A percentile compares a stretch with the other conserved stretches of the same genome.
phyloP scores from a whole-genome alignment of 805 yeast species.

The Saccharomycopsis sp. region DNA sequence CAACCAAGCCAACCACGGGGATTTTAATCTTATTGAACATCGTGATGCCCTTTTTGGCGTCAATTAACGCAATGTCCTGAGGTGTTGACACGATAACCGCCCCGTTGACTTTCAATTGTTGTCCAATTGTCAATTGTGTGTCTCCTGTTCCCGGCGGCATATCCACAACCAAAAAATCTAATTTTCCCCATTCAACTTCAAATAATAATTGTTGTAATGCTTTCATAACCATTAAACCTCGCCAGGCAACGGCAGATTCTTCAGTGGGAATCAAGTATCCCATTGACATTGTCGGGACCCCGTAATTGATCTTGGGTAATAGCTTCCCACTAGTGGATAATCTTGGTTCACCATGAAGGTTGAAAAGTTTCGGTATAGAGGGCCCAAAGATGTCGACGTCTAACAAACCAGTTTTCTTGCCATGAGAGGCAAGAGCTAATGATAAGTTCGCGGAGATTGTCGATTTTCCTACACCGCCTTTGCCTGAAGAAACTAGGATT shows the following conservation, averaged over 20 bases:
- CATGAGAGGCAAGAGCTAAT: constrained; percentile 45
- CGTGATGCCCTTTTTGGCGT: constrained; percentile 71
- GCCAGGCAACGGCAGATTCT: constrained; percentile 71
- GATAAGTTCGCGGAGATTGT: constrained; percentile 69
- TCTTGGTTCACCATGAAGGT: constrained; percentile 64
- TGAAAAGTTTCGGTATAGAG: constrained; percentile 65
- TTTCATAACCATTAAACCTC: constrained; percentile 82
- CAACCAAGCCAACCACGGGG: constrained; percentile 71
- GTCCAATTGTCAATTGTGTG: constrained; percentile 76
- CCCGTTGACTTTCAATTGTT: constrained; percentile 68
- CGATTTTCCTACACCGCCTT: constrained; percentile 97
- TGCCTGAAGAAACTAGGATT: constrained; percentile 70
- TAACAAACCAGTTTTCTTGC: constrained; percentile 57
- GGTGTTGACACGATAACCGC: constrained; percentile 81
- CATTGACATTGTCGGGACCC: constrained; percentile 83
- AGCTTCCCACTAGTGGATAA: constrained; percentile 45
- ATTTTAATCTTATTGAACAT: constrained; percentile 68
- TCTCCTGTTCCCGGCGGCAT: constrained; percentile 95
- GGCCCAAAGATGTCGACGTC: constrained; percentile 88
- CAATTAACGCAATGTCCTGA: constrained; percentile 76
- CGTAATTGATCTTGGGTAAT: constrained; percentile 64
- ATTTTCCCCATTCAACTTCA: constrained; percentile 66
- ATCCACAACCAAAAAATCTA: constrained; percentile 69
- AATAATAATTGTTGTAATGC: constrained; percentile 78
- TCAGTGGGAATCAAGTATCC: constrained; percentile 66